phyloP scores from a whole-genome alignment of 148 eudicot species.

The Silene conica region DNA sequence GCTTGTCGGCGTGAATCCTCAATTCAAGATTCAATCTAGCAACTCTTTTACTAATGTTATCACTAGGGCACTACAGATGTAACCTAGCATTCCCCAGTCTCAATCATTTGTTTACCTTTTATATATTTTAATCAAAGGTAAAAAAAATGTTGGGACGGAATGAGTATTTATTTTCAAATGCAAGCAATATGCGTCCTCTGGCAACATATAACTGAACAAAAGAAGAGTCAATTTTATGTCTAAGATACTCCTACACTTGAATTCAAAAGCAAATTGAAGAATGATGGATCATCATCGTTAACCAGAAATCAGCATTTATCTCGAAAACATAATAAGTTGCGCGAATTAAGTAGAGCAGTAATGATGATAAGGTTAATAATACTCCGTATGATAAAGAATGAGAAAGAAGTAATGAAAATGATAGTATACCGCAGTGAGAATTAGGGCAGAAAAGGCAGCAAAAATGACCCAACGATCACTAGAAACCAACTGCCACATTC shows the following conservation, averaged over 20 bases:
- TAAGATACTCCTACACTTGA: neutral
- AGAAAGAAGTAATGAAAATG: too few relatives aligned
- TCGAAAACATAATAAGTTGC: neutral
- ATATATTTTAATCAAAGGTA: too few relatives aligned
- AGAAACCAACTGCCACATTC: slow-evolving; percentile 81
- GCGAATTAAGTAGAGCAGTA: neutral
- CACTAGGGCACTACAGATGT: neutral
- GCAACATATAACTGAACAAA: neutral
- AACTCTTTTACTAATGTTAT: neutral
- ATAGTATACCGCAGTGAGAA: slow-evolving; percentile 64
- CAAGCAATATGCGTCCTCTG: neutral
- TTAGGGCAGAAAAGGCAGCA: slow-evolving; percentile 72
- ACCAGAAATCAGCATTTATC: too few relatives aligned
- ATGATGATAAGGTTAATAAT: neutral
- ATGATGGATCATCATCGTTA: too few relatives aligned
- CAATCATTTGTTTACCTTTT: too few relatives aligned
- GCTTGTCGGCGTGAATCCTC: neutral
- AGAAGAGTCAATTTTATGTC: neutral
- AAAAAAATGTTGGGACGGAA: too few relatives aligned
- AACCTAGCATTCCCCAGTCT: neutral
- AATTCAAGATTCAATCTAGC: neutral
- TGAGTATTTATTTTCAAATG: neutral
- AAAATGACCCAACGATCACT: slow-evolving; percentile 77
- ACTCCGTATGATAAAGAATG: neutral
- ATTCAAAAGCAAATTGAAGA: neutral